These are phyloP conservation scores for Pascua guehoae DNA, from an alignment of 1,284 basidiomycete species.

Conservation along the genomic window DNA sequence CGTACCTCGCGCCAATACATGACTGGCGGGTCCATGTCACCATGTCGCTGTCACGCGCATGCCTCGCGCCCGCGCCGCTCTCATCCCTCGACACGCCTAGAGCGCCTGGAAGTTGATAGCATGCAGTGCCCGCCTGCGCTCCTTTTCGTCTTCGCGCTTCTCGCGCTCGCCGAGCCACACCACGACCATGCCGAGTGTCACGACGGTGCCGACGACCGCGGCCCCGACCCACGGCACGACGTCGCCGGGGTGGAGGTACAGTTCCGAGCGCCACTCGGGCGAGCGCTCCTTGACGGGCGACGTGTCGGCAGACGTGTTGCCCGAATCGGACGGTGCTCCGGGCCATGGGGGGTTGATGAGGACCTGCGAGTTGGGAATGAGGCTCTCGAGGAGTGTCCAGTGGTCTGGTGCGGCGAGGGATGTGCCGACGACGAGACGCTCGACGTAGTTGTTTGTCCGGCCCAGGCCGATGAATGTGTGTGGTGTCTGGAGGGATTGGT, in stretches of 20 bases:
- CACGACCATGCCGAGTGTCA: conserved; percentile 74
- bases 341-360: conserved; percentile 76
- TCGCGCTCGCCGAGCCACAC: conserved; percentile 85
- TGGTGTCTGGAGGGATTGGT: conserved; percentile 82
- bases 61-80: too few relatives aligned
- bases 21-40: too few relatives aligned
- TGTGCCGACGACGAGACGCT: conserved; percentile 67
- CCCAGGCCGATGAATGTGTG: conserved; percentile 96
- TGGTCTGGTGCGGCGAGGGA: conserved; percentile 66
- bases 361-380: conserved; percentile 95
- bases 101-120: conserved; percentile 96
- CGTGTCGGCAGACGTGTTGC: not conserved
- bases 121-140: conserved; percentile 78
- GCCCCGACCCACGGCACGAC: conserved; percentile 97
- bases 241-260: conserved; percentile 89
- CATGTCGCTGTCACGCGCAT: too few relatives aligned
- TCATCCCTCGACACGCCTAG: conserved; percentile 44
- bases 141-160: conserved; percentile 91
- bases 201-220: conserved; percentile 71
- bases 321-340: not conserved
- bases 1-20: too few relatives aligned
- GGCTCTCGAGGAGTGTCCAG: conserved; percentile 86
- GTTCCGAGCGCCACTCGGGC: conserved; percentile 74
- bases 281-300: conserved; percentile 25
- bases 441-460: conserved; percentile 99